Percentiles rank a stretch among this genome's conserved stretches.
Conservation (phyloP, 2,329 filamentous ascomycete genomes). For the Cercospora citrullina region DNA sequence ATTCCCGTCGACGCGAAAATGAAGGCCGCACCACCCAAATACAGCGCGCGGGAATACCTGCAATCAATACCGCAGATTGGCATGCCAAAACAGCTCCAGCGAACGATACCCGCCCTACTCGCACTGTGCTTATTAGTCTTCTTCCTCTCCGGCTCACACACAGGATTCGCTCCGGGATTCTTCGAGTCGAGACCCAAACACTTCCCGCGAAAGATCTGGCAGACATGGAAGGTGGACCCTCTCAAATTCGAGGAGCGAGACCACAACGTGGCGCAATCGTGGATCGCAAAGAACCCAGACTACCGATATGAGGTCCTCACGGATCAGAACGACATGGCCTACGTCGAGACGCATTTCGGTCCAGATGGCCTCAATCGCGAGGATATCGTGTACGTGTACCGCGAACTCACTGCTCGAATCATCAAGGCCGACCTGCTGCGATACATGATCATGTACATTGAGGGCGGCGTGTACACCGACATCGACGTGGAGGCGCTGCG, state of each 20-base stretch:
- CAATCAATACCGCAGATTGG: slow-evolving; percentile 29
- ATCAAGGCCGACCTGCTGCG: slow-evolving; percentile 67
- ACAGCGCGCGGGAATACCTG: slow-evolving; percentile 25
- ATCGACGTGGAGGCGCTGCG: slow-evolving; percentile 60
- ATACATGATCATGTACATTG: slow-evolving; percentile 67
- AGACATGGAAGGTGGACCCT: slow-evolving; percentile 72
- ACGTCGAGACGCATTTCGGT: slow-evolving; percentile 69
- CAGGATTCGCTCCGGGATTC: slow-evolving; percentile 19
- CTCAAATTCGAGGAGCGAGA: slow-evolving; percentile 66
- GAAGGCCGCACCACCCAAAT: slow-evolving; percentile 19
- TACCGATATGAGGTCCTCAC: slow-evolving; percentile 70
- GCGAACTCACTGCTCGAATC: slow-evolving; percentile 61
- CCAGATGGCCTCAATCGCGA: slow-evolving; percentile 64
- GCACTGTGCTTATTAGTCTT: slow-evolving; percentile 49
- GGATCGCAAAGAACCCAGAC: slow-evolving; percentile 65
- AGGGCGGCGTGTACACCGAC: slow-evolving; percentile 62
- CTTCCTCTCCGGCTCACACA: slow-evolving; percentile 41
- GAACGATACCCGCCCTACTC: slow-evolving; percentile 51
- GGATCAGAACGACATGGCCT: slow-evolving; percentile 65
- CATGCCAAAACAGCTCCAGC: slow-evolving; percentile 52
- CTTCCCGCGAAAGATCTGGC: slow-evolving; percentile 72
- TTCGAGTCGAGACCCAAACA: slow-evolving; percentile 30
- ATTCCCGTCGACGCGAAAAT: slow-evolving; percentile 19
- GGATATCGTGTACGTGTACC: slow-evolving; percentile 65
- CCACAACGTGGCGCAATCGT: slow-evolving; percentile 60